A percentile compares a stretch with the other conserved stretches of the same genome.
phyloP scores from a whole-genome alignment of 2,329 filamentous ascomycete species.

The Cladophialophora chaetospira region DNA sequence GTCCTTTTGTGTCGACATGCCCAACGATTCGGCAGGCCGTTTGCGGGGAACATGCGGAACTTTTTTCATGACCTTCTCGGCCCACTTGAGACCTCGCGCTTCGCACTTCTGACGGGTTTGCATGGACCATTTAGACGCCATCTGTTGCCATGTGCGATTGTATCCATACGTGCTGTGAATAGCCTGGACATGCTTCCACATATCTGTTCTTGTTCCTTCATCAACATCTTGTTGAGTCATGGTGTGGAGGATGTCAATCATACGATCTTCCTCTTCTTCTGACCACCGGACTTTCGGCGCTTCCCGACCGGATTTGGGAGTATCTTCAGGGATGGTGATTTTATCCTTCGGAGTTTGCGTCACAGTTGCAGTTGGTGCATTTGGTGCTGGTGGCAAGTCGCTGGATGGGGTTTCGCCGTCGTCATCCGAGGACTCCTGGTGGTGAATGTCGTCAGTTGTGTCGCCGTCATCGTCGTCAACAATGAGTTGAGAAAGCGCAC shows the following conservation, averaged over 20 bases:
- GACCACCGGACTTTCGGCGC: neutral
- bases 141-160: neutral
- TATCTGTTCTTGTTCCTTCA: neutral
- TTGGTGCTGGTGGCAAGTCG: neutral
- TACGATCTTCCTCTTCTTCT: constrained; percentile 2
- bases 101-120: constrained; percentile 8
- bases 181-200: constrained; percentile 5
- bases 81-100: neutral
- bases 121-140: constrained; percentile 10
- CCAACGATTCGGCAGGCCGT: neutral
- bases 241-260: constrained; percentile 7
- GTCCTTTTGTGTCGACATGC: neutral
- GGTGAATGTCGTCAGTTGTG: neutral
- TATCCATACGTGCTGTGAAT: neutral
- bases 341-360: neutral
- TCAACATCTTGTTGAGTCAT: neutral
- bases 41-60: constrained; percentile 3
- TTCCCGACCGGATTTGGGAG: neutral
- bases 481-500: no score
- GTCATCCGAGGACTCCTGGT: neutral
- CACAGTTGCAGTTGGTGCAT: neutral
- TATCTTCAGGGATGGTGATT: neutral
- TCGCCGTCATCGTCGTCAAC: neutral
- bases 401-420: neutral
- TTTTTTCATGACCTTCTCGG: constrained; percentile 2